phyloP scores from a whole-genome alignment of 768 basidiomycete species.

The Porpolomopsis calyptriformis region DNA sequence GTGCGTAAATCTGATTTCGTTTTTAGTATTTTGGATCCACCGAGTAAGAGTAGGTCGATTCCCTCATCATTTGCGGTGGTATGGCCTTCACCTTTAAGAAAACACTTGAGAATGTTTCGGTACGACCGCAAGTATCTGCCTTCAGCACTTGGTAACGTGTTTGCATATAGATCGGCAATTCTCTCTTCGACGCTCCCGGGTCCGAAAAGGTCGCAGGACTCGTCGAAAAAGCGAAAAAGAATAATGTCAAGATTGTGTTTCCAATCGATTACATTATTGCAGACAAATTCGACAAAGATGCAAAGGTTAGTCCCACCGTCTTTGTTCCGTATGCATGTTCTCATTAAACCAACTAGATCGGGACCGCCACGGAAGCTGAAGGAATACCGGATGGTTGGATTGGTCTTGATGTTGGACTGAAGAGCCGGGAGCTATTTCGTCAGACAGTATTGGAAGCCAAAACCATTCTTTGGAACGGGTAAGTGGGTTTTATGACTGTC shows the following conservation, averaged over 20 bases:
- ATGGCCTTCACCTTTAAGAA: constrained; percentile 99
- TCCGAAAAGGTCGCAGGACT: constrained; percentile 75
- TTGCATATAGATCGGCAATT: constrained; percentile 70
- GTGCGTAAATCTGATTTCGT: constrained; percentile 25
- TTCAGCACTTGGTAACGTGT: background rate
- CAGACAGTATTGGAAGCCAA: constrained; percentile 76
- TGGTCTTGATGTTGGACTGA: constrained; percentile 87
- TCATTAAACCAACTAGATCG: constrained; percentile 36
- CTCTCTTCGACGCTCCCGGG: constrained; percentile 85
- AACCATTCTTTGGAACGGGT: constrained; percentile 98
- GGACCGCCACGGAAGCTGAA: constrained; percentile 62
- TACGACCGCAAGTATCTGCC: constrained; percentile 23
- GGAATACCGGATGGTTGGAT: constrained; percentile 92
- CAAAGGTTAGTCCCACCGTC: constrained; percentile 42
- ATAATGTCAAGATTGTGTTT: constrained; percentile 90
- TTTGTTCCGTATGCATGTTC: background rate
- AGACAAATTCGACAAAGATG: constrained; percentile 92
- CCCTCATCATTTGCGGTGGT: constrained; percentile 91
- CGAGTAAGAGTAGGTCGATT: constrained; percentile 57
- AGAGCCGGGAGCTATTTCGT: constrained; percentile 73
- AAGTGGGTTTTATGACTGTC: constrained; percentile 14
- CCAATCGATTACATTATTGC: constrained; percentile 91
- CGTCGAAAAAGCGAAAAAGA: constrained; percentile 84
- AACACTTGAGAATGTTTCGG: constrained; percentile 68
- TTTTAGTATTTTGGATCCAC: background rate